These are phyloP conservation scores for Musa beccarii DNA, from an alignment of 176 grass and related monocot genomes.

Conservation along the genomic window DNA sequence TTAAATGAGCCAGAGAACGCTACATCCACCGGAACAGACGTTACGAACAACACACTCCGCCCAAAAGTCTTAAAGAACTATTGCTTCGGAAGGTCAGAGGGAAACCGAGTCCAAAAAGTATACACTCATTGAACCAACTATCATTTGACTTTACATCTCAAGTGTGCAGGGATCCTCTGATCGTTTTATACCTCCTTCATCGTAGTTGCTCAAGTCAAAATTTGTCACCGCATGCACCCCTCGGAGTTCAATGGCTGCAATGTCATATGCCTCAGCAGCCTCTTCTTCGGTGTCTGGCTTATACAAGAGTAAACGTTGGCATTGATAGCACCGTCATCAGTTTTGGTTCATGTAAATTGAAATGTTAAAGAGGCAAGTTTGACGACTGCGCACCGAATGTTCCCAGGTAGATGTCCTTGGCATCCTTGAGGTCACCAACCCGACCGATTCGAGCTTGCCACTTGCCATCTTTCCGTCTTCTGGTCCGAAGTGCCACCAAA, in stretches of 20 bases:
- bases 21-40: no score
- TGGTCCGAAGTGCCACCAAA: background rate
- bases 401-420: constrained; percentile 95
- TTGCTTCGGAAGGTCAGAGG: no score
- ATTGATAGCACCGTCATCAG: no score
- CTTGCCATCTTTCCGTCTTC: constrained; percentile 92
- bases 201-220: constrained; percentile 92
- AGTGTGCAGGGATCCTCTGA: background rate
- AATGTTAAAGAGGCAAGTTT: background rate
- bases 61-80: no score
- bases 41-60: no score
- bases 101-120: no score
- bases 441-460: constrained; percentile 96
- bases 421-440: constrained; percentile 48
- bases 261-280: constrained; percentile 90
- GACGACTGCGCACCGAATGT: constrained; percentile 59
- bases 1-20: no score
- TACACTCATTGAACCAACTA: background rate
- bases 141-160: constrained; percentile 26
- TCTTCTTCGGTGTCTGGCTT: constrained; percentile 86
- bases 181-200: constrained; percentile 31
- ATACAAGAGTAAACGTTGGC: background rate
- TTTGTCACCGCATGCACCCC: constrained; percentile 88
- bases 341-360: no score
- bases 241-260: constrained; percentile 84